Evolutionary conservation across 208 protist genomes (phyloP), one percentile per base, ranked within the genome.

Genomic region (Wallacemonas sp.): DNA sequence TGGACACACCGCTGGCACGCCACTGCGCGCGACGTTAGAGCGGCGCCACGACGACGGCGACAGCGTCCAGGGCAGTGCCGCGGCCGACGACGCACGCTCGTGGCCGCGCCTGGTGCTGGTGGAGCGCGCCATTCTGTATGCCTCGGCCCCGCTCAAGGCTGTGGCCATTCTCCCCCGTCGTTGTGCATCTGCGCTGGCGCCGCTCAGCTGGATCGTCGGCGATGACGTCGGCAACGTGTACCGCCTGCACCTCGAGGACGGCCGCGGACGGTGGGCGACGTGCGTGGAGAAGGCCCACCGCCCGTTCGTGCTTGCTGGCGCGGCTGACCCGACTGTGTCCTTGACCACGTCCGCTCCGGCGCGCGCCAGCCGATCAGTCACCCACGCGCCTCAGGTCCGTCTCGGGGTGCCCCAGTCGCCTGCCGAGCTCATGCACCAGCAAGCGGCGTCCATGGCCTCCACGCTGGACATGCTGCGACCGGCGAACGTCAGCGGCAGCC

Each of bases 181-280:
- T 45, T 10, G n/a, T n/a, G n/a, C n/a, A n/a, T n/a, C n/a, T n/a
- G n/a, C n/a, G n/a, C n/a, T n/a, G 20, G 49, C n/a, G 18, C 46
- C 32, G 14, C 50, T 76, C 8, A 36, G 64, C 32, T 89, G 86
- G 73, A 67, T 94, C 23, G 85, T 69, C 4, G 88, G 88, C 0
- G 88, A 94, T 50, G 69, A 33, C 16, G 74, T 94, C 18, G 88
- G 88, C 22, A 90, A 91, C 63, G 61, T 94, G 2, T 92, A 92
- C 62, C 84, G 90, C 70, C 68, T 94, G 38, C 70, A 61, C 36
- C 72, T 91, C 8, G 49, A 82, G 32, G 64, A 61, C 25, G 69
- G 69, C 11, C 39, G 26, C 10, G 57, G 57, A 2, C 7, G 57
- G 38, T 64, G 42, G 22, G 63, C 62, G 8, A 57, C 42, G 33